phyloP scores from a whole-genome alignment of 2,329 filamentous ascomycete genomes.

The Myriosclerotinia scirpicola region DNA sequence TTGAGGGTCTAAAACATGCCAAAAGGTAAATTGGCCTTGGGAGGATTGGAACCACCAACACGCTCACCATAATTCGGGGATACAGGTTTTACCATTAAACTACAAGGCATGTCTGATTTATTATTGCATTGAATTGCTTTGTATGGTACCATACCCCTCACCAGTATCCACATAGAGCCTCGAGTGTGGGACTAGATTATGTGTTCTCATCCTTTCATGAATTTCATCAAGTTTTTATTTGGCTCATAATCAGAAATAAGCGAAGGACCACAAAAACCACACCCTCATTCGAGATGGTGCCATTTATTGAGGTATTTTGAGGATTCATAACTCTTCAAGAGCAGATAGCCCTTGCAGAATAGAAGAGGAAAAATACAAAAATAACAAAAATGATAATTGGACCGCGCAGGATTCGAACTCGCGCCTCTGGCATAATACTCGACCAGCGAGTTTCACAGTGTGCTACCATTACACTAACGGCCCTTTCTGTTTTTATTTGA shows the following conservation, averaged over 20 bases:
- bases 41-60: background rate
- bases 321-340: background rate
- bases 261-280: conserved; percentile 5
- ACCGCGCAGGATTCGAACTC: background rate
- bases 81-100: background rate
- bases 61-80: background rate
- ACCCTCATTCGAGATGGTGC: background rate
- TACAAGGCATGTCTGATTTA: background rate
- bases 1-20: background rate
- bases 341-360: background rate
- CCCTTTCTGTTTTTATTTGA: conserved; percentile 6
- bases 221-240: background rate
- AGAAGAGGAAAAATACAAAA: background rate
- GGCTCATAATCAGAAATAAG: background rate
- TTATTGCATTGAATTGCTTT: background rate
- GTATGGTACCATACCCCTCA: background rate
- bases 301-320: background rate
- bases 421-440: background rate
- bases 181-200: background rate
- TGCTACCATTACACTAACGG: conserved; percentile 3
- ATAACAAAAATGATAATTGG: background rate
- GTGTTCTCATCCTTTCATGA: background rate
- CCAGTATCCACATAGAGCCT: background rate
- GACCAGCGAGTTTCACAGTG: background rate
- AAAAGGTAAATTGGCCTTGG: background rate